These are phyloP conservation scores for Fraxinus baroniana DNA, from an alignment of 305 asterid genomes.

Conservation along the genomic window DNA sequence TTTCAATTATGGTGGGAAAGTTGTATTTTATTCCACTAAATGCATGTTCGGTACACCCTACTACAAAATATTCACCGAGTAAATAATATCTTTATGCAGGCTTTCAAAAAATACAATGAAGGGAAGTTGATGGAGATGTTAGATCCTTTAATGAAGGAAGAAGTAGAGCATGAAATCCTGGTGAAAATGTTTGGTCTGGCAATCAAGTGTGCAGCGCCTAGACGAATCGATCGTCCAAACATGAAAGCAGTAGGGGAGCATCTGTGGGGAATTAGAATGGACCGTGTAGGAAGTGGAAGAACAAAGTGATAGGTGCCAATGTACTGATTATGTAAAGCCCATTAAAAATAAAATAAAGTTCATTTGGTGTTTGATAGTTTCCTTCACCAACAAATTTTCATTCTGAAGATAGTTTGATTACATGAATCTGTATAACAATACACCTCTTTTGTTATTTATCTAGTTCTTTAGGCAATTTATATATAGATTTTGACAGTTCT, in stretches of 20 bases:
- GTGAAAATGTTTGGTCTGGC: slow-evolving; percentile 77
- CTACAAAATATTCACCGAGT: background rate
- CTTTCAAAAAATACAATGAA: slow-evolving; percentile 60
- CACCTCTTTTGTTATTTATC: background rate
- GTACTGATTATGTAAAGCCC: background rate
- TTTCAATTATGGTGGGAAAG: background rate
- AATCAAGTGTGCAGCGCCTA: slow-evolving; percentile 87
- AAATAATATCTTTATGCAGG: slow-evolving; percentile 49
- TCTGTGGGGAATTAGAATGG: slow-evolving; percentile 89
- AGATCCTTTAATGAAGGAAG: slow-evolving; percentile 68
- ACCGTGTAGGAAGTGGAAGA: slow-evolving; percentile 51
- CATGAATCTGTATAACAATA: background rate
- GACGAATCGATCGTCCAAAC: slow-evolving; percentile 83
- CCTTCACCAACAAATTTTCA: slow-evolving; percentile 4
- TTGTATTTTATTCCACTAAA: background rate
- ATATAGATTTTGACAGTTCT: background rate
- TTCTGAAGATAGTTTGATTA: slow-evolving; percentile 3
- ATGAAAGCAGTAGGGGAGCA: slow-evolving; percentile 85
- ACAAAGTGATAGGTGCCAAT: background rate
- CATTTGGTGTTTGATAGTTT: slow-evolving; percentile 7
- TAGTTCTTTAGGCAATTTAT: background rate
- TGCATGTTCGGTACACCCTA: background rate
- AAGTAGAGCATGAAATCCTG: slow-evolving; percentile 48
- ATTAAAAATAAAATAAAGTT: background rate
- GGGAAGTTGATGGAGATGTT: slow-evolving; percentile 54